Evolutionary conservation across 2,329 filamentous ascomycete species (phyloP), one percentile per base, ranked within the genome.

Genomic region (Calycina herbarum): DNA sequence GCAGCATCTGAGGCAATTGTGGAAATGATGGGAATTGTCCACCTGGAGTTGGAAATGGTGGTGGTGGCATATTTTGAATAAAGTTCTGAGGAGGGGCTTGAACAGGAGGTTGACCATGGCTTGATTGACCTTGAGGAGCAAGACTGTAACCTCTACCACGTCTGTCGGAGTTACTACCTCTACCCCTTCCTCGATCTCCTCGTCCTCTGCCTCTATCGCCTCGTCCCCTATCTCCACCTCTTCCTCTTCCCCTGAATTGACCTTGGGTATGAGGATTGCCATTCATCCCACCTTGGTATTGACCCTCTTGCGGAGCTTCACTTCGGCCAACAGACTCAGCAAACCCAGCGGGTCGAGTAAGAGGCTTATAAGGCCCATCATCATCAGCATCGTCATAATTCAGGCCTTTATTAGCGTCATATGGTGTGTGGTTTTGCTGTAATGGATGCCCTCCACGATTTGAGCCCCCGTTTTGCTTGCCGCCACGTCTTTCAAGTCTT

Each of bases 301-400:
- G 82, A 72, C 76, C 75, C 76, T 72, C 81, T 74, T 73, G 76
- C 69, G 67, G 77, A 64, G 70, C 77, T 74, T 73, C 80, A 72
- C 59, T 66, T 66, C 73, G 54, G 74, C 79, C 72, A 80, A 84
- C 78, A 73, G 82, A 77, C 76, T 82, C 76, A 72, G 82, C 77
- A 69, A 89, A 87, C 59, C 88, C 88, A 20, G 84, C 81, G 1
- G 91, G 91, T 20, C 91, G 82, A 24, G 88, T 78, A 20, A 94
- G 81, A 5, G 90, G 89, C 68, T 87, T 89, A 76, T 94, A 94
- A 0, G 87, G 86, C 0, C 88, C 88, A 66, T 89, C 87, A 65
- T 89, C 87, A 1, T 89, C 84, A 33, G 85, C 83, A 64, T 93
- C 89, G 66, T 90, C 89, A 70, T 92, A 92, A 73, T 85, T 87